Percentiles rank a stretch among this genome's conserved stretches.
Conservation (phyloP, 2,329 filamentous ascomycete genomes). For the Byssothecium circinans region DNA sequence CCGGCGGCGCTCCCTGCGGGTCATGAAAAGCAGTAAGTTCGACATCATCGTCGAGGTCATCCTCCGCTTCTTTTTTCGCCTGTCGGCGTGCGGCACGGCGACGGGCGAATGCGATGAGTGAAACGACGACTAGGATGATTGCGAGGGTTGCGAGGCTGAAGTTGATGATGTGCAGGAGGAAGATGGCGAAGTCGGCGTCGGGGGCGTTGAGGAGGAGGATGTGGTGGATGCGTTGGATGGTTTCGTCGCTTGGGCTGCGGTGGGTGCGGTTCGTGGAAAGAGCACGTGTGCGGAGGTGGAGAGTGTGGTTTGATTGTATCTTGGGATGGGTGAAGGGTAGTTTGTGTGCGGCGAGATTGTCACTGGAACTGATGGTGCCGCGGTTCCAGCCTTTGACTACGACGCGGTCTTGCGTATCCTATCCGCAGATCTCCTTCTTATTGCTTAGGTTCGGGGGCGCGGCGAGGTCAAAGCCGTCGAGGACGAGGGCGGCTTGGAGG, state of each 20-base stretch:
- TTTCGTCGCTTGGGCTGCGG: conserved; percentile 1
- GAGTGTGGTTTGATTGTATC: background rate
- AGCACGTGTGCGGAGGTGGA: background rate
- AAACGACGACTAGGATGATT: background rate
- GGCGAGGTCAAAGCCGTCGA: conserved; percentile 4
- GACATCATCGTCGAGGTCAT: background rate
- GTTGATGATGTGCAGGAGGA: conserved; percentile 8
- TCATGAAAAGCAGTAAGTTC: background rate
- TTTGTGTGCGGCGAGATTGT: background rate
- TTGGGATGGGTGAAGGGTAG: background rate
- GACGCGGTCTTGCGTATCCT: conserved; percentile 2
- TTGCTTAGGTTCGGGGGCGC: background rate
- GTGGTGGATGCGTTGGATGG: conserved; percentile 28
- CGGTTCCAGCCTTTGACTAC: conserved; percentile 2
- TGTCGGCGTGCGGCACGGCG: background rate
- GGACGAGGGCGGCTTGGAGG: conserved; percentile 3
- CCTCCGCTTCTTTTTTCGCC: no score
- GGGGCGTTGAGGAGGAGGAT: conserved; percentile 12
- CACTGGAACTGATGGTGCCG: conserved; percentile 3
- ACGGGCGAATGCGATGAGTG: background rate
- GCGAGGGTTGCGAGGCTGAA: conserved; percentile 1
- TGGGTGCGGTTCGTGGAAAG: background rate
- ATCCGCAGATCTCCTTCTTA: conserved; percentile 4
- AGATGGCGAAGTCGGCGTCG: conserved; percentile 8
- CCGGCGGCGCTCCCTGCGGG: background rate